A percentile compares a stretch with the other conserved stretches of the same genome.
Evolutionary conservation across 164 flowering plant genomes (phyloP).

Genomic region (Piper betle): DNA sequence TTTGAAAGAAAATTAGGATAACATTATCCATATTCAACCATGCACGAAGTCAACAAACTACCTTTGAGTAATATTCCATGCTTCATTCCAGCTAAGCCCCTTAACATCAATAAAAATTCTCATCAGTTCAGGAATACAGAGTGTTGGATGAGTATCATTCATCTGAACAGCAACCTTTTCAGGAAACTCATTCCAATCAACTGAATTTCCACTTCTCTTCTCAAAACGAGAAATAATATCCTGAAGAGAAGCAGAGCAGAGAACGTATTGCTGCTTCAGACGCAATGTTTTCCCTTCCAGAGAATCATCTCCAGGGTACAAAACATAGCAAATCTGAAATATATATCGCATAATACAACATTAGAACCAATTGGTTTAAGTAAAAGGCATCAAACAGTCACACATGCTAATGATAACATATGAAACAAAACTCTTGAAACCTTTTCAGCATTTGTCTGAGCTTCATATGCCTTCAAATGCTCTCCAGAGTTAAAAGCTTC

Average conservation of each 20-base stretch:
- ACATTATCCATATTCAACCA: not conserved
- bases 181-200: conserved; percentile 83
- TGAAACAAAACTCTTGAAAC: conserved; percentile 15
- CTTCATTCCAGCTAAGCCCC: conserved; percentile 70
- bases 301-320: conserved; percentile 96
- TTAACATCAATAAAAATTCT: conserved; percentile 78
- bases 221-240: conserved; percentile 83
- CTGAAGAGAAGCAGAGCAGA: conserved; percentile 95
- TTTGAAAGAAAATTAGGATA: not conserved
- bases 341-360: not conserved
- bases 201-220: conserved; percentile 52
- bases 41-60: conserved; percentile 6
- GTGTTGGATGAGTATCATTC: conserved; percentile 98
- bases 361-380: not conserved
- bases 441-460: conserved; percentile 78
- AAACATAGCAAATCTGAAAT: conserved; percentile 61
- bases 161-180: conserved; percentile 92
- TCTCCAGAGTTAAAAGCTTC: conserved; percentile 72
- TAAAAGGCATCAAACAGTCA: not conserved
- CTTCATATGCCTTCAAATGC: conserved; percentile 56
- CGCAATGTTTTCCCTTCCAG: conserved; percentile 78
- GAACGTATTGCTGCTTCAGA: conserved; percentile 83
- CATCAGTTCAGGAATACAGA: conserved; percentile 94
- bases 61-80: conserved; percentile 90
- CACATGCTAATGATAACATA: too few relatives aligned